These are phyloP conservation scores for Rhodotorula babjevae DNA, from an alignment of 768 basidiomycete species.

Conservation along the genomic window DNA sequence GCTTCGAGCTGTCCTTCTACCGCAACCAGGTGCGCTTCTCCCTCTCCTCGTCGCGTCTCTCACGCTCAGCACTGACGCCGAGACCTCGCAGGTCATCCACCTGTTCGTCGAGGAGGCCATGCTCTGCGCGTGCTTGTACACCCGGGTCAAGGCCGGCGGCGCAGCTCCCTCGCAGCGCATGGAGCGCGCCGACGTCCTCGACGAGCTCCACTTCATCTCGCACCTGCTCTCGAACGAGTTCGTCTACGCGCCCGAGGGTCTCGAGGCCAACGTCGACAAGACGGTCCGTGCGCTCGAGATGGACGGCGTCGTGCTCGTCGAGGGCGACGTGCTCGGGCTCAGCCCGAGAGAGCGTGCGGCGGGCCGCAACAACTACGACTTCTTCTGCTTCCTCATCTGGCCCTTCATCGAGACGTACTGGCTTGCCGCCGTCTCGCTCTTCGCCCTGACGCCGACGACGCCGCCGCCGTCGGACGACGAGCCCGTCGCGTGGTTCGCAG, in stretches of 20 bases:
- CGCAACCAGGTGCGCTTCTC: conserved; percentile 31
- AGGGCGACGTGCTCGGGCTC: conserved; percentile 23
- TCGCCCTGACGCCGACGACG: conserved; percentile 23
- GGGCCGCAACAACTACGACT: conserved; percentile 38
- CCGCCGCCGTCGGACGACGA: background rate
- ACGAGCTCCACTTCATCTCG: conserved; percentile 38
- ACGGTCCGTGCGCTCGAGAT: conserved; percentile 28
- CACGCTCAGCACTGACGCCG: background rate
- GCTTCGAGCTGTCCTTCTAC: conserved; percentile 41
- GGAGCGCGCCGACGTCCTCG: conserved; percentile 10
- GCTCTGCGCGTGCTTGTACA: conserved; percentile 32
- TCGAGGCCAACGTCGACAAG: conserved; percentile 37
- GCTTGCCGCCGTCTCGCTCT: conserved; percentile 37
- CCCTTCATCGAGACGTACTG: conserved; percentile 38
- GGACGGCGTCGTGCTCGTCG: conserved; percentile 38
- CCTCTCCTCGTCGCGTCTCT: background rate
- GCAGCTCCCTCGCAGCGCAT: conserved; percentile 30
- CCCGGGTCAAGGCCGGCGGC: conserved; percentile 36
- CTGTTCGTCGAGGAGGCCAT: conserved; percentile 40
- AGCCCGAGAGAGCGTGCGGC: conserved; percentile 23
- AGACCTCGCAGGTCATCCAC: conserved; percentile 31
- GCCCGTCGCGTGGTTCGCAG: conserved; percentile 32
- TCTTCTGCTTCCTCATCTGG: conserved; percentile 40
- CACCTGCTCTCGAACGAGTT: conserved; percentile 42
- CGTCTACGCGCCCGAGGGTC: conserved; percentile 38